Base-by-base conservation (phyloP, 1,139 yeast genomes). In the Lodderomyces theae region DNA sequence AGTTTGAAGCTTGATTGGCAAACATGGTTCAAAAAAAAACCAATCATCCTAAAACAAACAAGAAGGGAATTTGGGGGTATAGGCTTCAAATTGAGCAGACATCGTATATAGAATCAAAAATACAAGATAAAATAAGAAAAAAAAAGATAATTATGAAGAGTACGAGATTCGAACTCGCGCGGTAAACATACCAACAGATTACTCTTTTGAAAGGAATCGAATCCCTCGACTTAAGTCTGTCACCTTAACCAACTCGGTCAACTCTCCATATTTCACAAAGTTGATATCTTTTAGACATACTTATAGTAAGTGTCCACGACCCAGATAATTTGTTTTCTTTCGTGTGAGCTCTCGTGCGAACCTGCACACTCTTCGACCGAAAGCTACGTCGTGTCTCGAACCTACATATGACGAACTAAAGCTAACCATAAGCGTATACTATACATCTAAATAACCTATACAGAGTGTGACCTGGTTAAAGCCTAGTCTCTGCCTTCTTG, bases 241-340 rank as follows among this genome's bases (percentile, higher is more conserved):
- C 46, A 41, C 46, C 46, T 42, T 42, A 42, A 41, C 43, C 46
- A 40, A 42, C 46, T 42, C 46, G 46, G 46, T 41, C 46, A 42
- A 42, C 43, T 38, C 46, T 42, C 46, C 45, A 35, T 37, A 29
- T 37, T 29, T 35, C 26, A 31, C 23, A 31, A 13, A 28, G 4
- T 15, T 15, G 10, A 15, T 12, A 25, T 11, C 8, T 28, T 16
- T 28, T 13, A 5, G 12, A 6, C 9, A 3, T 26, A 26, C 17
- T 28, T 28, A 28, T 28, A 9, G 18, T 3, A 3, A 3, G 3
- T 28, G 5, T 28, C 4, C 15, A 6, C 6, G 18, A 28, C 31
- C 18, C 17, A 15, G 3, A 15, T 13, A 13, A 15, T 15, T 7
- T 13, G 3, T 16, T 7, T 16, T 28, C 8, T 28, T 15, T 28